Evolutionary conservation across 2,329 filamentous ascomycete genomes (phyloP).

Genomic region (Davidsoniella neocaledoniae): DNA sequence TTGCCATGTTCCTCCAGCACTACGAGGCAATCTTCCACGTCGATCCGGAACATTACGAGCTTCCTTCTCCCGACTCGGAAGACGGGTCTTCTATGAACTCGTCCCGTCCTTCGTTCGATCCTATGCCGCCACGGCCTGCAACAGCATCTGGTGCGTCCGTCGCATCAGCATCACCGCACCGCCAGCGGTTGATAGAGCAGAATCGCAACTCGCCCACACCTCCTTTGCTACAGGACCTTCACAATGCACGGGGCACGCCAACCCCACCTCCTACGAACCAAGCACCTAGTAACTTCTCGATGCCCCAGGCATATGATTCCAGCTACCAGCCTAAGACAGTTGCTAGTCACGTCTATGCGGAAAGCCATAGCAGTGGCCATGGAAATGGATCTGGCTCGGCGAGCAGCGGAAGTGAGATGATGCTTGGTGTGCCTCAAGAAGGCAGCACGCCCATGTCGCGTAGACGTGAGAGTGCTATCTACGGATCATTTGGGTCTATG

Average conservation of each 20-base stretch:
- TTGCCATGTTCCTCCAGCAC: constrained; percentile 84
- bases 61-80: constrained; percentile 27
- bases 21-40: constrained; percentile 72
- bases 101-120: constrained; percentile 9
- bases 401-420: constrained; percentile 8
- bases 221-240: constrained; percentile 23
- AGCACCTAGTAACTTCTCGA: constrained; percentile 14
- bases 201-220: constrained; percentile 31
- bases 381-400: neutral
- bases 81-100: constrained; percentile 16
- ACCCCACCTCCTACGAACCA: constrained; percentile 21
- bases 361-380: constrained; percentile 21
- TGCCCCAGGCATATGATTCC: constrained; percentile 4
- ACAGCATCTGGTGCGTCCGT: constrained; percentile 30
- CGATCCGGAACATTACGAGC: constrained; percentile 45
- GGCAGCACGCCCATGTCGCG: constrained; percentile 18
- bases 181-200: constrained; percentile 28
- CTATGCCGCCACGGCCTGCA: constrained; percentile 27
- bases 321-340: neutral
- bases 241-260: constrained; percentile 22
- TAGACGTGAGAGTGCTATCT: constrained; percentile 44
- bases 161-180: constrained; percentile 31
- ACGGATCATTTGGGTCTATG: constrained; percentile 34
- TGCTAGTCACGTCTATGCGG: constrained; percentile 20
- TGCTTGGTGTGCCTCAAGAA: constrained; percentile 11